A percentile compares a stretch with the other conserved stretches of the same genome.
These are phyloP conservation scores for Sporisorium reilianum DNA, from an alignment of 1,284 basidiomycete species.

Conservation along the genomic window DNA sequence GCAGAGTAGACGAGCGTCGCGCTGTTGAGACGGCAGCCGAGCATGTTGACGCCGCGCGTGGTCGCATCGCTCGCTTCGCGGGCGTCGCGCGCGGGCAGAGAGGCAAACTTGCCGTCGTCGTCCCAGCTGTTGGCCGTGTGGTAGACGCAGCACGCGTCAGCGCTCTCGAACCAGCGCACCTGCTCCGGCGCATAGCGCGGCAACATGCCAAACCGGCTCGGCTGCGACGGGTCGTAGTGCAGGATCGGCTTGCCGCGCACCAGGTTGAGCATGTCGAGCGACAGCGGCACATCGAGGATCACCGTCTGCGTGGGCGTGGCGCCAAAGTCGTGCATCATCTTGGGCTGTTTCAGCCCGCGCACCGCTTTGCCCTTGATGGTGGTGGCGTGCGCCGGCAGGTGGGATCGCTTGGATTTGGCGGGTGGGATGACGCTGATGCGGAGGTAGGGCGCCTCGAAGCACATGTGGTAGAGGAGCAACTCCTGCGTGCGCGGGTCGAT, in stretches of 20 bases:
- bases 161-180: constrained; percentile 70
- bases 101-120: constrained; percentile 54
- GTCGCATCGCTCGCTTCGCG: neutral
- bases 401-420: neutral
- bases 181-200: constrained; percentile 69
- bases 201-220: constrained; percentile 71
- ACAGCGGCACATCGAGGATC: constrained; percentile 72
- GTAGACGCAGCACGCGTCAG: constrained; percentile 72
- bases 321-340: constrained; percentile 74
- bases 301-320: constrained; percentile 70
- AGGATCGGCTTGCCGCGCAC: constrained; percentile 71
- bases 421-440: constrained; percentile 71
- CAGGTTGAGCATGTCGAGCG: constrained; percentile 72
- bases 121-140: constrained; percentile 73
- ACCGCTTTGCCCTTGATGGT: constrained; percentile 56
- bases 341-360: constrained; percentile 61
- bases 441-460: constrained; percentile 71
- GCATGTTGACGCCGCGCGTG: constrained; percentile 66
- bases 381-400: constrained; percentile 10
- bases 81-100: neutral
- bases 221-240: constrained; percentile 70
- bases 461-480: constrained; percentile 71
- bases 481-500: constrained; percentile 72
- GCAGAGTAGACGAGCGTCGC: constrained; percentile 72
- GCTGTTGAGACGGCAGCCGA: constrained; percentile 72